Evolutionary conservation across 2,329 filamentous ascomycete genomes (phyloP).

Genomic region (Ophiostoma ips): DNA sequence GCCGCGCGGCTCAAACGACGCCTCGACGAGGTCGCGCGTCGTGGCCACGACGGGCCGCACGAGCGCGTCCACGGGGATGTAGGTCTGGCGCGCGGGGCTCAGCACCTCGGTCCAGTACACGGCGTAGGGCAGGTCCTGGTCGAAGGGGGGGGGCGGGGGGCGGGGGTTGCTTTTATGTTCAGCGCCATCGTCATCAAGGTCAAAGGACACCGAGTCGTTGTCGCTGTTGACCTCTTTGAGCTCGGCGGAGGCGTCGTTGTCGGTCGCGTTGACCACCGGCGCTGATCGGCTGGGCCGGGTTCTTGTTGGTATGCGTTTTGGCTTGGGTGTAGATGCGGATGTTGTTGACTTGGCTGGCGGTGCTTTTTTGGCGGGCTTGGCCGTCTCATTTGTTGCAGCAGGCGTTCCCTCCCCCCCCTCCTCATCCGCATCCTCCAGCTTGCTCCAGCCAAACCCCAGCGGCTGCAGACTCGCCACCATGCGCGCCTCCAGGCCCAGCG

Average conservation of each 20-base stretch:
- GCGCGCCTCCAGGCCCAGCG: slow-evolving; percentile 66
- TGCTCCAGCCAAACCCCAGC: slow-evolving; percentile 81
- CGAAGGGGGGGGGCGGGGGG: slow-evolving; percentile 30
- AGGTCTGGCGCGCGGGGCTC: slow-evolving; percentile 67
- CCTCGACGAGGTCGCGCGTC: slow-evolving; percentile 56
- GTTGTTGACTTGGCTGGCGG: background rate
- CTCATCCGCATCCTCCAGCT: slow-evolving; percentile 59
- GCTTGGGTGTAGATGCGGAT: background rate
- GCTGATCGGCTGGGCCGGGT: too few relatives aligned
- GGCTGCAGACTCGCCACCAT: slow-evolving; percentile 78
- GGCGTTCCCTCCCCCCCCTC: slow-evolving; percentile 25
- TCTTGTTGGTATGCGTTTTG: background rate
- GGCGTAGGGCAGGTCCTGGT: slow-evolving; percentile 67
- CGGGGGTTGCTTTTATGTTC: background rate
- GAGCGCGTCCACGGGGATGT: slow-evolving; percentile 64
- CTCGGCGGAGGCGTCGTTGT: slow-evolving; percentile 24
- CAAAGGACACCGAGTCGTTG: slow-evolving; percentile 44
- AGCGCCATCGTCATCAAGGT: slow-evolving; percentile 28
- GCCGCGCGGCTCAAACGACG: slow-evolving; percentile 67
- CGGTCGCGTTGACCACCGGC: background rate
- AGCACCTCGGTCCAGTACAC: slow-evolving; percentile 89
- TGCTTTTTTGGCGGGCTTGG: too few relatives aligned
- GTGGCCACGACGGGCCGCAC: slow-evolving; percentile 56
- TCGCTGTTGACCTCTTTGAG: slow-evolving; percentile 39
- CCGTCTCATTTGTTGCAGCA: too few relatives aligned